Percentiles rank a stretch among this genome's conserved stretches.
Conservation (phyloP, 768 basidiomycete genomes). For the Mycena amicta region DNA sequence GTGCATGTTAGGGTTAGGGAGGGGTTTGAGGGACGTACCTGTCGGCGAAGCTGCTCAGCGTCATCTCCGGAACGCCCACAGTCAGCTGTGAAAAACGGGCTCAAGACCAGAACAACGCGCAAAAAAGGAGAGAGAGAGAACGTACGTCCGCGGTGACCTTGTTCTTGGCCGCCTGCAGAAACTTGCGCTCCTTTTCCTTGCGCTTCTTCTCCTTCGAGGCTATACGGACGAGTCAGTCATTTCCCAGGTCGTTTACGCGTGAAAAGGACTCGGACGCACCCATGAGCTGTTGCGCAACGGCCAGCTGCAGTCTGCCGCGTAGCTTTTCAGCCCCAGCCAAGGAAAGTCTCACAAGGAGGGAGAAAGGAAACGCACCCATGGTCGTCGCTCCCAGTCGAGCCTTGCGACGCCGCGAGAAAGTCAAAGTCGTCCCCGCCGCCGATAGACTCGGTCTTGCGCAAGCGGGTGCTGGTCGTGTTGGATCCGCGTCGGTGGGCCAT, state of each 20-base stretch:
- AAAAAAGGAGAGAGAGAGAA: too few species aligned
- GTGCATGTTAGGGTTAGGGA: too few species aligned
- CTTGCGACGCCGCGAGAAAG: slow-evolving; percentile 24
- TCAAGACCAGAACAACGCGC: too few species aligned
- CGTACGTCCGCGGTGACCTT: slow-evolving; percentile 9
- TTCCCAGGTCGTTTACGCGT: too few species aligned
- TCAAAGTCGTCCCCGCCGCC: slow-evolving; percentile 16
- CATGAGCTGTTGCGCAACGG: slow-evolving; percentile 21
- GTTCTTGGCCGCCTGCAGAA: slow-evolving; percentile 12
- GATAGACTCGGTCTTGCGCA: slow-evolving; percentile 7
- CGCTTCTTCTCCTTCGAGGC: slow-evolving; percentile 22
- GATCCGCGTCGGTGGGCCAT: slow-evolving; percentile 23
- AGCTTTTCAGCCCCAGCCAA: background rate
- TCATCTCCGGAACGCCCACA: too few species aligned
- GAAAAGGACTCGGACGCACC: background rate
- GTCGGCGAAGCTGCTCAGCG: too few species aligned
- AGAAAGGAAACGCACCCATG: slow-evolving; percentile 9
- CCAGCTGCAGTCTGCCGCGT: slow-evolving; percentile 15
- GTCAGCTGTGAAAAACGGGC: too few species aligned
- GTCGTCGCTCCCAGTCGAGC: slow-evolving; percentile 21
- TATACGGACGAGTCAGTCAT: too few species aligned
- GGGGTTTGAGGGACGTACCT: too few species aligned
- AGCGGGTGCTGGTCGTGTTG: slow-evolving; percentile 1
- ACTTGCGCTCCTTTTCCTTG: slow-evolving; percentile 20
- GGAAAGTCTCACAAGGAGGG: background rate